Conservation (phyloP, 1,139 yeast species). For the Zygosaccharomyces sapae region DNA sequence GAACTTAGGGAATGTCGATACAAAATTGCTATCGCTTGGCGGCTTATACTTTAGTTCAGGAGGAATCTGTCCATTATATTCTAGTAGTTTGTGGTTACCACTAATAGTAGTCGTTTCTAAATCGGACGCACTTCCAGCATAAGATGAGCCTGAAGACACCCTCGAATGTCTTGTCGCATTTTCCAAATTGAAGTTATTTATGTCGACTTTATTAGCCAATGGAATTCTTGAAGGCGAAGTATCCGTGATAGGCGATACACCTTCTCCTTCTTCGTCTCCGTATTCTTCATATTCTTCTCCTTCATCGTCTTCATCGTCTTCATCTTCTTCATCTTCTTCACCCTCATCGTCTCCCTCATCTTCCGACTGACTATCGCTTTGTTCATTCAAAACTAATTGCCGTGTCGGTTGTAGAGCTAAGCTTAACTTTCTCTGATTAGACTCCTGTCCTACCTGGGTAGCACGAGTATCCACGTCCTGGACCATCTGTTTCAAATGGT, state of each 20-base stretch:
- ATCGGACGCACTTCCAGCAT: constrained; percentile 22
- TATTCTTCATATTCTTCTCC: constrained; percentile 7
- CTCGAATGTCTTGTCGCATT: constrained; percentile 10
- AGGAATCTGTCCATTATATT: constrained; percentile 4
- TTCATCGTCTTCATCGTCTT: constrained; percentile 13
- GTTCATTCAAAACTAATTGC: constrained; percentile 7
- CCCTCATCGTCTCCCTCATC: constrained; percentile 9
- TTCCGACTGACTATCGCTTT: constrained; percentile 1
- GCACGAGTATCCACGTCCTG: constrained; percentile 14
- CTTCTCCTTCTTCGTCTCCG: constrained; percentile 41
- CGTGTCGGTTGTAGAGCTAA: constrained; percentile 13
- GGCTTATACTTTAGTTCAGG: constrained; percentile 8
- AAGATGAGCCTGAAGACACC: constrained; percentile 27
- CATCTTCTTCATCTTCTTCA: constrained; percentile 17
- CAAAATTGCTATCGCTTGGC: constrained; percentile 8
- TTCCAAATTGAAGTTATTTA: constrained; percentile 22
- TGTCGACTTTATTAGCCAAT: constrained; percentile 23
- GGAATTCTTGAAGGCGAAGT: constrained; percentile 30
- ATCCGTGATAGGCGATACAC: constrained; percentile 31
- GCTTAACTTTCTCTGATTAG: not conserved
- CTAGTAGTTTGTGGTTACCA: constrained; percentile 20
- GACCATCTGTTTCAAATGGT: constrained; percentile 19
- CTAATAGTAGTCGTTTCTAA: constrained; percentile 19
- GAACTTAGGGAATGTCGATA: constrained; percentile 5
- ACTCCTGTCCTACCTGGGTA: constrained; percentile 1